Percentiles rank a stretch among this genome's conserved stretches.
Conservation (phyloP, 306 rosid genomes). For the Gleditsia sinensis region DNA sequence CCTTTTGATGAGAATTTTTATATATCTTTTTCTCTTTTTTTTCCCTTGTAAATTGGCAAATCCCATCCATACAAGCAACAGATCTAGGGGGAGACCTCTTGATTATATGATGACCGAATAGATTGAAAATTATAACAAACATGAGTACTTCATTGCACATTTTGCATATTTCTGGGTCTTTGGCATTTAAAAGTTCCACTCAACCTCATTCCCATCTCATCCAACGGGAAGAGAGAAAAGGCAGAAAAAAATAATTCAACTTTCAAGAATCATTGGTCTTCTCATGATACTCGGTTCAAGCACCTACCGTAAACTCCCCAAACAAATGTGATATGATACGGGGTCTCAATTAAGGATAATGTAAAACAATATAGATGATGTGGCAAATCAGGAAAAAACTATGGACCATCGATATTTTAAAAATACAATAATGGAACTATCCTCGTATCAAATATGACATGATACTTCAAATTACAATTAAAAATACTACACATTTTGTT, state of each 20-base stretch:
- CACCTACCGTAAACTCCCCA: background rate
- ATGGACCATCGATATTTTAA: no score
- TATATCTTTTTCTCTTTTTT: background rate
- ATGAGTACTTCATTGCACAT: background rate
- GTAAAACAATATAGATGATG: background rate
- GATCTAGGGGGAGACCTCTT: background rate
- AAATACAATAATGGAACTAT: no score
- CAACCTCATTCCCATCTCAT: background rate
- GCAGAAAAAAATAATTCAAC: background rate
- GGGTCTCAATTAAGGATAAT: conserved; percentile 4
- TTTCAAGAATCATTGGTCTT: background rate
- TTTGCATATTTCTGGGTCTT: background rate
- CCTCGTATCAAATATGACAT: no score
- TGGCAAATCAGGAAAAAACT: no score
- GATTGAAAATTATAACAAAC: background rate
- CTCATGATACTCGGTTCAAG: background rate
- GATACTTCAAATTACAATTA: no score
- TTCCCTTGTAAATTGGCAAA: background rate
- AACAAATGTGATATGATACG: background rate
- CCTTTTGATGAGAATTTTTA: background rate
- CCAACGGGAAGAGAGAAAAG: background rate
- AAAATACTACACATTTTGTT: no score
- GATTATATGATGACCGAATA: background rate
- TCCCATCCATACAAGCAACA: background rate
- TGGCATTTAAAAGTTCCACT: background rate